Percentiles rank a stretch among this genome's conserved stretches.
Evolutionary conservation across 2,329 filamentous ascomycete species (phyloP).

Genomic region (Hyphodiscus sp.): DNA sequence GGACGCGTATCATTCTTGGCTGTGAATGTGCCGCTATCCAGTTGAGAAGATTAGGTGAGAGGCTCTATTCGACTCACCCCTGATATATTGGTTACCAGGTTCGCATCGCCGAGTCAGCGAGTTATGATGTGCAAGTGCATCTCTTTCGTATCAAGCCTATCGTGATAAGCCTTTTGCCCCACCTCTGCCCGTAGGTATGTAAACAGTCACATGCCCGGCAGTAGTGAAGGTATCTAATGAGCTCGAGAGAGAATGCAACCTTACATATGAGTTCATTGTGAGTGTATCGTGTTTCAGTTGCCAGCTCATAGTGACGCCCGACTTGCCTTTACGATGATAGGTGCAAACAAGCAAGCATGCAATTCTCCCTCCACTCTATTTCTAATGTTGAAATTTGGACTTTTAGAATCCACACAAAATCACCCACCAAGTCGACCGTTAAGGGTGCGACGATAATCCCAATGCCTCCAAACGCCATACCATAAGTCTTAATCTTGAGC

Average conservation of each 20-base stretch:
- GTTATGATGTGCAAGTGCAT: too few species aligned
- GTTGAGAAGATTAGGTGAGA: background rate
- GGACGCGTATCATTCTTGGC: background rate
- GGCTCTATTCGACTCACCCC: too few species aligned
- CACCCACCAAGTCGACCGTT: constrained; percentile 4
- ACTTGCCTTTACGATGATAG: background rate
- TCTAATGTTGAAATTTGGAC: constrained; percentile 22
- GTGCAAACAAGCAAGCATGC: background rate
- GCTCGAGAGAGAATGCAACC: too few species aligned
- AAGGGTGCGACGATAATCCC: constrained; percentile 2
- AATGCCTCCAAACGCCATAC: background rate
- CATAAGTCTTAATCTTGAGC: constrained; percentile 12
- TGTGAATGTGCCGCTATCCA: background rate
- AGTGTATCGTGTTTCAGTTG: background rate
- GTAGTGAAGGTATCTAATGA: too few species aligned
- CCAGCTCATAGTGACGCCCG: background rate
- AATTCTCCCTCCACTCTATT: background rate
- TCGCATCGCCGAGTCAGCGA: too few species aligned
- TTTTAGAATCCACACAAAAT: background rate
- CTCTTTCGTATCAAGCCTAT: too few species aligned
- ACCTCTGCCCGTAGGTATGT: too few species aligned
- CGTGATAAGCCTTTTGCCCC: too few species aligned
- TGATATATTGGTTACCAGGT: too few species aligned
- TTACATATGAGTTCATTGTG: too few species aligned
- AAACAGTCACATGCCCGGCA: too few species aligned